Percentiles rank a stretch among this genome's conserved stretches.
phyloP scores from a whole-genome alignment of 2,329 filamentous ascomycete genomes.

The Cylindrodendrum hubeiense region DNA sequence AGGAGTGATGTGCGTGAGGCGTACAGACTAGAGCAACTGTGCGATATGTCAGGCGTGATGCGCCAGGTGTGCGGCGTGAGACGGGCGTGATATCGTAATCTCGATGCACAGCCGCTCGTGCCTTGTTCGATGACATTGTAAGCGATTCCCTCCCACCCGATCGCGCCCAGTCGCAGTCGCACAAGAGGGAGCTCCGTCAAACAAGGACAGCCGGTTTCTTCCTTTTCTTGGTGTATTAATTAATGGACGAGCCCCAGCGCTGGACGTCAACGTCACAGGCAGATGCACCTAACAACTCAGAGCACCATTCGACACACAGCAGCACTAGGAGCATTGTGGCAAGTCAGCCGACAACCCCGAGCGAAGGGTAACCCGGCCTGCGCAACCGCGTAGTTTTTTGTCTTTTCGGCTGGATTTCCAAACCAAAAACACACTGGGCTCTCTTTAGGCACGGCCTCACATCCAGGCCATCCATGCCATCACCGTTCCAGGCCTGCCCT shows the following conservation, averaged over 20 bases:
- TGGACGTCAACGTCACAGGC: neutral
- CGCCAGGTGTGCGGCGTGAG: neutral
- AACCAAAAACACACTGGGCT: conserved; percentile 6
- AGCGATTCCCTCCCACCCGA: conserved; percentile 7
- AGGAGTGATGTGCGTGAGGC: conserved; percentile 27
- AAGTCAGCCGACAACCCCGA: conserved; percentile 25
- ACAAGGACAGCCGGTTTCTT: conserved; percentile 11
- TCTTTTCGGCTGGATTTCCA: conserved; percentile 5
- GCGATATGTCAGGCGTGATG: neutral
- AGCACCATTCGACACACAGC: neutral
- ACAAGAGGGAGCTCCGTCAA: conserved; percentile 6
- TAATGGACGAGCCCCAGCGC: neutral
- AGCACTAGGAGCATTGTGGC: conserved; percentile 3
- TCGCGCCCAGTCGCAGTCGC: neutral
- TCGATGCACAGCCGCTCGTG: conserved; percentile 15
- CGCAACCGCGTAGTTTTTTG: neutral
- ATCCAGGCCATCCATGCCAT: conserved; percentile 16
- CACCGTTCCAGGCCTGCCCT: conserved; percentile 4
- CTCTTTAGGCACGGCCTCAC: conserved; percentile 14
- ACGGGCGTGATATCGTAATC: conserved; percentile 22
- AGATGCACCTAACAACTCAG: neutral
- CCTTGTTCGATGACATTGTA: conserved; percentile 20
- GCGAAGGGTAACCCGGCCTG: conserved; percentile 14
- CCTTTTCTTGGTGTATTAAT: neutral
- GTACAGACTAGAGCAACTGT: conserved; percentile 1